A percentile compares a stretch with the other conserved stretches of the same genome.
Conservation (phyloP, 1,284 basidiomycete species). For the Irpex rosettiformis region DNA sequence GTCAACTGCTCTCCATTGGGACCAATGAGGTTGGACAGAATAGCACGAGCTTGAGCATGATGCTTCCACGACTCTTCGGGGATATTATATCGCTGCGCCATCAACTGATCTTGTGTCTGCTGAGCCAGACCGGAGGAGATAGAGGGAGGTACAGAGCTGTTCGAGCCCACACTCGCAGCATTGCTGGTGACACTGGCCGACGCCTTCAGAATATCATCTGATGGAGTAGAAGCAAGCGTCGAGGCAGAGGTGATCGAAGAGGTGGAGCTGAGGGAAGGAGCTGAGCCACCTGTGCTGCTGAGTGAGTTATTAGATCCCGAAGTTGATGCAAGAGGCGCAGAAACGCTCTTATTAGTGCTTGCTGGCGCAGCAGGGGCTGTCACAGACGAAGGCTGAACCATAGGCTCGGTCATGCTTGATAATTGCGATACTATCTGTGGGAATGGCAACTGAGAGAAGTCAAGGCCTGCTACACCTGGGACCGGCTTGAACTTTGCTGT, state of each 20-base stretch:
- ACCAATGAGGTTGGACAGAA: slow-evolving; percentile 75
- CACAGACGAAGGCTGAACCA: slow-evolving; percentile 20
- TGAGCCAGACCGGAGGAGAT: slow-evolving; percentile 39
- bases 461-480: slow-evolving; percentile 37
- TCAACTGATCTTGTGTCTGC: slow-evolving; percentile 38
- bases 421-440: slow-evolving; percentile 27
- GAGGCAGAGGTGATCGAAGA: slow-evolving; percentile 48
- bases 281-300: slow-evolving; percentile 42
- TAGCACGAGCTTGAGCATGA: slow-evolving; percentile 74
- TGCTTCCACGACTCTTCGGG: slow-evolving; percentile 81
- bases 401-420: slow-evolving; percentile 12
- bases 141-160: slow-evolving; percentile 27
- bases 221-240: slow-evolving; percentile 39
- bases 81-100: slow-evolving; percentile 49
- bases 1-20: slow-evolving; percentile 83
- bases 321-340: slow-evolving; percentile 55
- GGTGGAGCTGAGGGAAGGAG: slow-evolving; percentile 53
- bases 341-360: slow-evolving; percentile 56
- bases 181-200: slow-evolving; percentile 29
- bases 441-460: slow-evolving; percentile 48
- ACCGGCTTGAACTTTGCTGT: slow-evolving; percentile 80
- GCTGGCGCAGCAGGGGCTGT: slow-evolving; percentile 41
- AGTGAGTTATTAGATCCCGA: slow-evolving; percentile 25
- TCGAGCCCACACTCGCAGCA: slow-evolving; percentile 11
- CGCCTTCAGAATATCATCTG: slow-evolving; percentile 45